phyloP scores from a whole-genome alignment of 2,329 filamentous ascomycete species.

The Geosmithia putterillii region DNA sequence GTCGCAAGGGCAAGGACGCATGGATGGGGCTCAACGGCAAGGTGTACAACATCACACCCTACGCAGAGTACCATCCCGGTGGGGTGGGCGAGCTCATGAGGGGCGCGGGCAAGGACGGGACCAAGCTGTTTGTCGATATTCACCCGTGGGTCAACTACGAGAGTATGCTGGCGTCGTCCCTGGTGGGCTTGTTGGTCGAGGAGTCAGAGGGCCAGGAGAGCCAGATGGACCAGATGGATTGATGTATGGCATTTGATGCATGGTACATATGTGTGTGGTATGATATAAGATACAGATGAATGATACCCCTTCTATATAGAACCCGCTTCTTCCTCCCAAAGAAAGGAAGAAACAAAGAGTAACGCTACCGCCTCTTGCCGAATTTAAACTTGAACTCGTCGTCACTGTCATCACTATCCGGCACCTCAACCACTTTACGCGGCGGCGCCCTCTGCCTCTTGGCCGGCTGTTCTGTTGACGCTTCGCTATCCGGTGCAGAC shows the following conservation, averaged over 20 bases:
- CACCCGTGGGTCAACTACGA: conserved; percentile 65
- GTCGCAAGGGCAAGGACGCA: conserved; percentile 71
- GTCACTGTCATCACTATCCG: conserved; percentile 36
- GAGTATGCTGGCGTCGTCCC: conserved; percentile 51
- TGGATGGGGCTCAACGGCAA: conserved; percentile 85
- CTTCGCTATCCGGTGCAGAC: conserved; percentile 18
- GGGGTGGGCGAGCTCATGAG: conserved; percentile 62
- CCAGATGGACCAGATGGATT: conserved; percentile 49
- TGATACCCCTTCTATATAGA: conserved; percentile 15
- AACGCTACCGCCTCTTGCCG: conserved; percentile 31
- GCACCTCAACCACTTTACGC: conserved; percentile 19
- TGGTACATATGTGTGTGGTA: conserved; percentile 2
- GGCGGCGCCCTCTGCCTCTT: conserved; percentile 7
- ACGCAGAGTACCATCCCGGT: conserved; percentile 82
- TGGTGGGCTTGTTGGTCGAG: conserved; percentile 51
- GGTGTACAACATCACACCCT: conserved; percentile 90
- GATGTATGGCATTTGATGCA: neutral
- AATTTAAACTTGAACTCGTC: conserved; percentile 46
- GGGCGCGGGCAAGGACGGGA: conserved; percentile 49
- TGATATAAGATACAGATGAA: neutral
- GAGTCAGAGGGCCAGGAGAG: conserved; percentile 32
- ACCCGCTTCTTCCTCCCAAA: neutral
- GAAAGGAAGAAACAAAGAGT: too few species aligned
- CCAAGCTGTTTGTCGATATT: conserved; percentile 50
- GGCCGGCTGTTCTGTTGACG: conserved; percentile 14